Conservation (phyloP, 2,329 filamentous ascomycete genomes). For the Drechslera avenae region DNA sequence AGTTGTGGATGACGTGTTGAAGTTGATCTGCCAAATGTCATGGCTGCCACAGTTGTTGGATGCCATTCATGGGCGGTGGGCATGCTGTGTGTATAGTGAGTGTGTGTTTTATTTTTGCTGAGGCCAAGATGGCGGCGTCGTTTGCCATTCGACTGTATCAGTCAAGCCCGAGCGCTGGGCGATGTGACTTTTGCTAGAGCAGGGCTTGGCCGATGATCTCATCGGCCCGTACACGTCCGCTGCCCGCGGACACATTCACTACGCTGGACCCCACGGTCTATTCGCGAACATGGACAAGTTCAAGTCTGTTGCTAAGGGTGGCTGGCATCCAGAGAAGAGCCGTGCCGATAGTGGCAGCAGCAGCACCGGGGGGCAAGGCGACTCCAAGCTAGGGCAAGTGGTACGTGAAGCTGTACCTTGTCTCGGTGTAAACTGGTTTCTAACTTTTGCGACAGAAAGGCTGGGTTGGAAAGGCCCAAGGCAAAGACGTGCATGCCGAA, state of each 20-base stretch:
- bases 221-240: conserved; percentile 23
- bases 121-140: not conserved
- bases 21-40: too few relatives aligned
- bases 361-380: conserved; percentile 36
- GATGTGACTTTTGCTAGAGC: conserved; percentile 9
- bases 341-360: conserved; percentile 11
- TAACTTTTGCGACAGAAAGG: conserved; percentile 55
- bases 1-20: not conserved
- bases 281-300: conserved; percentile 40
- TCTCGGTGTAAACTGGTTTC: not conserved
- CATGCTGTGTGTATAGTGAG: too few relatives aligned
- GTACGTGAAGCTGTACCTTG: conserved; percentile 54
- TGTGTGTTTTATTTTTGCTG: too few relatives aligned
- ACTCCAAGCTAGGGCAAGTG: conserved; percentile 60
- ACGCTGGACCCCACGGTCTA: conserved; percentile 15
- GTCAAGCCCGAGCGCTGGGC: not conserved
- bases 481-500: conserved; percentile 51
- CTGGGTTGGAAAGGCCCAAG: conserved; percentile 59
- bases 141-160: not conserved
- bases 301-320: conserved; percentile 52
- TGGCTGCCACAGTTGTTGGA: too few relatives aligned
- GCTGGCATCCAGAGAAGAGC: conserved; percentile 53
- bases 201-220: conserved; percentile 28
- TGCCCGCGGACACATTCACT: conserved; percentile 14
- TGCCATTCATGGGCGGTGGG: too few relatives aligned